phyloP scores from a whole-genome alignment of 305 asterid species.

The Petunia hybrid region DNA sequence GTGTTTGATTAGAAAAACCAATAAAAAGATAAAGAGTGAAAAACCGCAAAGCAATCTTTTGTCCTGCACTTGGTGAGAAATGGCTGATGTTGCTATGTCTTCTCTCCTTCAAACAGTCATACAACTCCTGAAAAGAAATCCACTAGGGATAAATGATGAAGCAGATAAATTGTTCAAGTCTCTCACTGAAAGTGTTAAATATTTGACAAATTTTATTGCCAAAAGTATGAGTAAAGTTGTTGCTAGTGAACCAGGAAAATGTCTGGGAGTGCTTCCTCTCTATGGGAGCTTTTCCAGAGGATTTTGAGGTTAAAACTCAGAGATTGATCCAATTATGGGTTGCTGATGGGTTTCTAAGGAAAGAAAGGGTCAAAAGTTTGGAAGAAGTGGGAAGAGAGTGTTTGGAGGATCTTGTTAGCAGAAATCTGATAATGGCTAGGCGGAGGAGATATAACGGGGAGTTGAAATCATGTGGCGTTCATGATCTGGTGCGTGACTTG shows the following conservation, averaged over 20 bases:
- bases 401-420: slow-evolving; percentile 4
- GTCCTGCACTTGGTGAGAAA: neutral
- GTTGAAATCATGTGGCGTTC: slow-evolving; percentile 34
- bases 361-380: neutral
- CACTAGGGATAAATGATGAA: neutral
- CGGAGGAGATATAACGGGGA: neutral
- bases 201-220: slow-evolving; percentile 4
- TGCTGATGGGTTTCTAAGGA: neutral
- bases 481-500: slow-evolving; percentile 36
- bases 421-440: slow-evolving; percentile 36
- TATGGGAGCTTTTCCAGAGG: slow-evolving; percentile 14
- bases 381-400: neutral
- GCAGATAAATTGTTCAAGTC: neutral
- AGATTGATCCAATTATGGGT: slow-evolving; percentile 9
- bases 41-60: neutral
- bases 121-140: slow-evolving; percentile 5
- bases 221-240: slow-evolving; percentile 11
- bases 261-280: slow-evolving; percentile 18
- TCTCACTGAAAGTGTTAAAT: neutral
- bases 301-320: neutral
- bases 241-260: neutral
- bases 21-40: neutral
- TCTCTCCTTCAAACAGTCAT: neutral
- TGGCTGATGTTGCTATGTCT: neutral
- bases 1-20: too few relatives aligned